Evolutionary conservation across 768 basidiomycete genomes (phyloP).

Genomic region (Amanita rubescens): DNA sequence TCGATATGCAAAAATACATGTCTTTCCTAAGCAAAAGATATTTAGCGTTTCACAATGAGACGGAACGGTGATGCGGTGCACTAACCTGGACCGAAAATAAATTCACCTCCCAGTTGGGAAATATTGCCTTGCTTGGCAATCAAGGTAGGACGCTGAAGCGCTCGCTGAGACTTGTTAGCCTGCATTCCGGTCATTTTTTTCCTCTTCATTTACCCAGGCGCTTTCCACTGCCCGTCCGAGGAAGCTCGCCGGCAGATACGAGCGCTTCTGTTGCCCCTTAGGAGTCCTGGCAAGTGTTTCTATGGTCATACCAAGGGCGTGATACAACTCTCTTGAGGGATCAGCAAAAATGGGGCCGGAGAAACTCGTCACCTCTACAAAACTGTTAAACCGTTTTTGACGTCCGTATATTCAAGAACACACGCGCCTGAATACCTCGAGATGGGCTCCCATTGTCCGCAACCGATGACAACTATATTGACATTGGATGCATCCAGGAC

Average conservation of each 20-base stretch:
- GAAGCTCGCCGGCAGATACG: constrained; percentile 33
- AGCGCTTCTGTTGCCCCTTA: constrained; percentile 32
- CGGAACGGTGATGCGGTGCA: background rate
- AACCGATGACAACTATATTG: constrained; percentile 48
- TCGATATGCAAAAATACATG: constrained; percentile 44
- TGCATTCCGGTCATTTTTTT: background rate
- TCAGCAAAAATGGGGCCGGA: constrained; percentile 54
- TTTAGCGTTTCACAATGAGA: background rate
- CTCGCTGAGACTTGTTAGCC: constrained; percentile 17
- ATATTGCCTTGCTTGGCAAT: constrained; percentile 59
- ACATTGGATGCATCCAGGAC: constrained; percentile 31
- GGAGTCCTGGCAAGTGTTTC: constrained; percentile 42
- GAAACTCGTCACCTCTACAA: constrained; percentile 38
- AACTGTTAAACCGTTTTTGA: background rate
- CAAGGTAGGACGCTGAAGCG: constrained; percentile 34
- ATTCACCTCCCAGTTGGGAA: constrained; percentile 59
- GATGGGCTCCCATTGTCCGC: constrained; percentile 50
- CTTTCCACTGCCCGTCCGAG: constrained; percentile 29
- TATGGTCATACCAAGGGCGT: constrained; percentile 50
- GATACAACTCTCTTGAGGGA: constrained; percentile 52
- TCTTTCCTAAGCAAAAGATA: constrained; percentile 23
- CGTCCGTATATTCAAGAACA: background rate
- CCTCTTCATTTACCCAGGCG: constrained; percentile 32
- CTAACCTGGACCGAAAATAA: constrained; percentile 51
- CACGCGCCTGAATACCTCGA: constrained; percentile 44